These are phyloP conservation scores for Micractinium sp. DNA, from an alignment of 139 green algal species.

Conservation along the genomic window DNA sequence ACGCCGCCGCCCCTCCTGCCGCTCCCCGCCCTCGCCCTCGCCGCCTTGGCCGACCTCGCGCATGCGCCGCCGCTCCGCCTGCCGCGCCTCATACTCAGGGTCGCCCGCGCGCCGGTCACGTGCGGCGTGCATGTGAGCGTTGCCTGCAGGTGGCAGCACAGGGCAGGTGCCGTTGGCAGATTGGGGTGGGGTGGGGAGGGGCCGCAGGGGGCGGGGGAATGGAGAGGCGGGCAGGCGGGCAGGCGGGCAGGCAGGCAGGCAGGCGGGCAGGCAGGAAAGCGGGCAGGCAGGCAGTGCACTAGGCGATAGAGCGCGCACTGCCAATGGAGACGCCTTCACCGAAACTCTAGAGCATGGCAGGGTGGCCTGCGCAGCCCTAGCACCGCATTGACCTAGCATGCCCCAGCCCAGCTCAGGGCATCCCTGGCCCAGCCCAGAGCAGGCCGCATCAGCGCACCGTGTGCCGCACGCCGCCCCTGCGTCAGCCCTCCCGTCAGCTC, in stretches of 20 bases:
- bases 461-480: slow-evolving; percentile 50
- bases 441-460: slow-evolving; percentile 37
- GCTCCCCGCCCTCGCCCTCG: slow-evolving; percentile 3
- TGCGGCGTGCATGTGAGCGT: slow-evolving; percentile 57
- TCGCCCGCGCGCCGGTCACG: slow-evolving; percentile 4
- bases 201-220: too few relatives aligned
- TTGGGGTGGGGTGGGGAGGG: too few relatives aligned
- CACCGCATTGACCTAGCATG: too few relatives aligned
- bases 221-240: too few relatives aligned
- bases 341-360: not conserved
- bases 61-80: slow-evolving; percentile 24
- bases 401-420: too few relatives aligned
- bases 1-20: not conserved
- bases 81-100: slow-evolving; percentile 22
- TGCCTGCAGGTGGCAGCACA: slow-evolving; percentile 45
- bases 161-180: not conserved
- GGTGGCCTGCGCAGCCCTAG: too few relatives aligned
- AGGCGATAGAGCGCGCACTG: too few relatives aligned
- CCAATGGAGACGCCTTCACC: too few relatives aligned
- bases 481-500: slow-evolving; percentile 63
- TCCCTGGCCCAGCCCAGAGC: too few relatives aligned
- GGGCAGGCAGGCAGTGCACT: not conserved
- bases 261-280: too few relatives aligned
- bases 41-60: slow-evolving; percentile 1
- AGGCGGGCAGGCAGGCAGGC: too few relatives aligned